phyloP scores from a whole-genome alignment of 2,329 filamentous ascomycete genomes.

The Massarina eburnea region DNA sequence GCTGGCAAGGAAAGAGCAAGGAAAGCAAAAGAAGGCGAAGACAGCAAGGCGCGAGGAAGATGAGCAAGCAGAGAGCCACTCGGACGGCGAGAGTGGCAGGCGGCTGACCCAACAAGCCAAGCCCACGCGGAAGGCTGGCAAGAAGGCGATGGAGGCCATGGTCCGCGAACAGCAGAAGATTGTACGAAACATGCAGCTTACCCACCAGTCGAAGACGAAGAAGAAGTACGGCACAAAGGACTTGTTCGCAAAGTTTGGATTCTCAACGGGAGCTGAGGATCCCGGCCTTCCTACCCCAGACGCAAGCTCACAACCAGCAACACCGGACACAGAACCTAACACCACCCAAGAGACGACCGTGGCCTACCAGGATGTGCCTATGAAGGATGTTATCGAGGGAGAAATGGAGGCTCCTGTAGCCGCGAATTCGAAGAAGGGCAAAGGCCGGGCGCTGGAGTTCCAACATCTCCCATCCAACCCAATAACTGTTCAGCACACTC shows the following conservation, averaged over 20 bases:
- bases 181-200: conserved; percentile 84
- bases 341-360: conserved; percentile 45
- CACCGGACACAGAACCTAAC: conserved; percentile 62
- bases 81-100: conserved; percentile 56
- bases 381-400: conserved; percentile 6
- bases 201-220: conserved; percentile 81
- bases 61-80: conserved; percentile 54
- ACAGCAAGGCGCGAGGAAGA: conserved; percentile 17
- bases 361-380: conserved; percentile 13
- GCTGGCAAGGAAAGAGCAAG: conserved; percentile 64
- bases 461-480: conserved; percentile 35
- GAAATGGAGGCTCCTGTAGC: conserved; percentile 5
- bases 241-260: conserved; percentile 83
- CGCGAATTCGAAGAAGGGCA: conserved; percentile 57
- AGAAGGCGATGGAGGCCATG: conserved; percentile 94
- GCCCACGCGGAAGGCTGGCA: conserved; percentile 83
- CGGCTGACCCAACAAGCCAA: conserved; percentile 67
- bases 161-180: conserved; percentile 90
- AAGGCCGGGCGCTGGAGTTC: conserved; percentile 57
- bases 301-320: conserved; percentile 51
- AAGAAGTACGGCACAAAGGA: conserved; percentile 86
- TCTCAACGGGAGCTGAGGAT: conserved; percentile 47
- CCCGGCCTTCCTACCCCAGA: conserved; percentile 28
- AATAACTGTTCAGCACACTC: conserved; percentile 16
- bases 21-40: conserved; percentile 38